These are phyloP conservation scores for Trametes elegans DNA, from an alignment of 768 basidiomycete species.

Conservation along the genomic window DNA sequence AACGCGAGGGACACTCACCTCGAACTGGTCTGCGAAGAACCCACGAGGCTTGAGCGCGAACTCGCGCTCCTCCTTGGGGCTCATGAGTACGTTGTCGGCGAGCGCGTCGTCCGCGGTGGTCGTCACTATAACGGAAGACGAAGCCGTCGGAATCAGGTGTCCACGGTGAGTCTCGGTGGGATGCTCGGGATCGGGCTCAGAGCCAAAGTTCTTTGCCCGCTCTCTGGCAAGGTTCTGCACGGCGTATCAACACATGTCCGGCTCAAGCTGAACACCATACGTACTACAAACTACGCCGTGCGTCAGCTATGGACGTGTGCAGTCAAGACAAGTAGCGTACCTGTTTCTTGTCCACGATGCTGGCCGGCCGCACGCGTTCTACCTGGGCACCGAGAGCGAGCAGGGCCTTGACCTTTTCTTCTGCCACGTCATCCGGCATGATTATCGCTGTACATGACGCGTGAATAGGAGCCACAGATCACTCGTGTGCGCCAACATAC, in stretches of 20 bases:
- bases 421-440: slow-evolving; percentile 86
- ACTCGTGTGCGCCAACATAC: slow-evolving; percentile 39
- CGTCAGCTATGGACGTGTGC: background rate
- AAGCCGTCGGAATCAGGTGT: slow-evolving; percentile 34
- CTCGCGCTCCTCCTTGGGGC: slow-evolving; percentile 39
- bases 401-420: slow-evolving; percentile 87
- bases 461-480: background rate
- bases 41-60: slow-evolving; percentile 62
- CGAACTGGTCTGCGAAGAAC: slow-evolving; percentile 96
- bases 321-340: slow-evolving; percentile 35
- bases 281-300: slow-evolving; percentile 57
- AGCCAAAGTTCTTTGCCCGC: slow-evolving; percentile 73
- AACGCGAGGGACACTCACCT: slow-evolving; percentile 45
- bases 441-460: slow-evolving; percentile 61
- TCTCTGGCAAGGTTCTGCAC: slow-evolving; percentile 82
- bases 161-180: slow-evolving; percentile 7
- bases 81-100: slow-evolving; percentile 26
- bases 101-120: slow-evolving; percentile 42
- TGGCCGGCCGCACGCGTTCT: slow-evolving; percentile 87
- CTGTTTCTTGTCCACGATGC: slow-evolving; percentile 97
- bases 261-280: slow-evolving; percentile 25
- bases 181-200: slow-evolving; percentile 21
- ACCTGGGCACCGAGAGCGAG: slow-evolving; percentile 85
- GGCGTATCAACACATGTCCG: background rate
- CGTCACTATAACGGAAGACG: slow-evolving; percentile 52